Evolutionary conservation across 108 stramenopile species (phyloP).

Genomic region (Fistulifera solaris): DNA sequence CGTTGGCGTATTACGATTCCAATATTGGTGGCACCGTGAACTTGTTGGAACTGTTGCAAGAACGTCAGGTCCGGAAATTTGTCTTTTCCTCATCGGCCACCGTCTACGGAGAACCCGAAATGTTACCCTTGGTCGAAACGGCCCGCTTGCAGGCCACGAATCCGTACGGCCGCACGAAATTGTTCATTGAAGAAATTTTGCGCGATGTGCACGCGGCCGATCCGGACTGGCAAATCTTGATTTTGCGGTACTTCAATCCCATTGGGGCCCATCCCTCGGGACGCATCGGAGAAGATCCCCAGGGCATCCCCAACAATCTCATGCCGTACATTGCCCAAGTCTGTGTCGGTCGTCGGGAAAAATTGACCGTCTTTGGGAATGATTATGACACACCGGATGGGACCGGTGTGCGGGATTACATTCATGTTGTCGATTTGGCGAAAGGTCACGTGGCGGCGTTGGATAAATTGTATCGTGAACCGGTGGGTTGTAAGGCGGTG

Average conservation of each 20-base stretch:
- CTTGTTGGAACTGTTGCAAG: slow-evolving; percentile 47
- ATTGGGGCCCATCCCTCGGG: slow-evolving; percentile 97
- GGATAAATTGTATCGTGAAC: slow-evolving; percentile 56
- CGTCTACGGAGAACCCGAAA: slow-evolving; percentile 95
- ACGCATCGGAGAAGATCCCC: slow-evolving; percentile 97
- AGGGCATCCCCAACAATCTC: slow-evolving; percentile 96
- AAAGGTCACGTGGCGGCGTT: slow-evolving; percentile 93
- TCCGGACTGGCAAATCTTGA: slow-evolving; percentile 60
- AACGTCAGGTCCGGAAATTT: slow-evolving; percentile 45
- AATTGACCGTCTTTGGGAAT: slow-evolving; percentile 90
- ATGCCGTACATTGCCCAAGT: slow-evolving; percentile 95
- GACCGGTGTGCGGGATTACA: slow-evolving; percentile 98
- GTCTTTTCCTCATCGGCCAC: slow-evolving; percentile 98
- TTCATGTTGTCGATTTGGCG: slow-evolving; percentile 98
- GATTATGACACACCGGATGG: slow-evolving; percentile 98
- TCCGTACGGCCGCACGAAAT: slow-evolving; percentile 97
- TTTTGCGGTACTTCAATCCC: slow-evolving; percentile 99
- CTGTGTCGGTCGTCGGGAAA: slow-evolving; percentile 87
- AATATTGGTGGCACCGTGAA: slow-evolving; percentile 92
- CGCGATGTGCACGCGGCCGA: slow-evolving; percentile 74
- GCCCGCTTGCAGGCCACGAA: slow-evolving; percentile 80
- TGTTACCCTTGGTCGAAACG: slow-evolving; percentile 79
- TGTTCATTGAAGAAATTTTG: slow-evolving; percentile 97
- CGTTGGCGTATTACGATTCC: slow-evolving; percentile 93
- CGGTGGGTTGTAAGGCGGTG: slow-evolving; percentile 74